Evolutionary conservation across 306 rosid species (phyloP).

Genomic region (Purshia tridentata): DNA sequence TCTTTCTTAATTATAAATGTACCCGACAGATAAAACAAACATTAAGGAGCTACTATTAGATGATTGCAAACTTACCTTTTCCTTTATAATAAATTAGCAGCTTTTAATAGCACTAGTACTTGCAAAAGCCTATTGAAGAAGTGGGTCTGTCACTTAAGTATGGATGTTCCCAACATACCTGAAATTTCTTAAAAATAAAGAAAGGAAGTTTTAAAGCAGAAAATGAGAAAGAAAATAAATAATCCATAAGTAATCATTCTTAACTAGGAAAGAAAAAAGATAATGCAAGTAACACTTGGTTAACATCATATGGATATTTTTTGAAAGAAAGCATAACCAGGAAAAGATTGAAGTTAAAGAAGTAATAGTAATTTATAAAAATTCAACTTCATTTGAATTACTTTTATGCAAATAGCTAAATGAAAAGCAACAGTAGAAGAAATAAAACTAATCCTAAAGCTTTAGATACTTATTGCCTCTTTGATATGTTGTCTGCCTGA

Average conservation of each 20-base stretch:
- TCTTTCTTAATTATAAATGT: background rate
- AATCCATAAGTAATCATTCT: constrained; percentile 30
- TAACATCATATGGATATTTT: background rate
- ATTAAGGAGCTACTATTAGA: background rate
- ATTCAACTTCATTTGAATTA: background rate
- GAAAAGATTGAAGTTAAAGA: background rate
- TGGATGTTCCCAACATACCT: constrained; percentile 97
- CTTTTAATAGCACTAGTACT: constrained; percentile 90
- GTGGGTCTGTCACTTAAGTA: constrained; percentile 91
- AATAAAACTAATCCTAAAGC: background rate
- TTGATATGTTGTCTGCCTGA: too few species aligned
- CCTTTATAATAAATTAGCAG: constrained; percentile 91
- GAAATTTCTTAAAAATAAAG: constrained; percentile 55
- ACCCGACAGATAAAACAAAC: background rate
- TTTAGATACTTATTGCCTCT: too few species aligned
- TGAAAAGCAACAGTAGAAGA: background rate
- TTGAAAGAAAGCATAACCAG: background rate
- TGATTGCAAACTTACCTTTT: constrained; percentile 55
- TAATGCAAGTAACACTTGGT: background rate
- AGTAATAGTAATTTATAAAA: background rate
- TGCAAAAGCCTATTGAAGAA: constrained; percentile 93
- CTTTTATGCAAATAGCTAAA: background rate
- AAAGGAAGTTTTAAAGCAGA: constrained; percentile 44
- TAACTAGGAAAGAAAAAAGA: constrained; percentile 13
- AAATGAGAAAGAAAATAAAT: too few species aligned